These are phyloP conservation scores for Pulveroboletus sp. DNA, from an alignment of 768 basidiomycete genomes.

Conservation along the genomic window DNA sequence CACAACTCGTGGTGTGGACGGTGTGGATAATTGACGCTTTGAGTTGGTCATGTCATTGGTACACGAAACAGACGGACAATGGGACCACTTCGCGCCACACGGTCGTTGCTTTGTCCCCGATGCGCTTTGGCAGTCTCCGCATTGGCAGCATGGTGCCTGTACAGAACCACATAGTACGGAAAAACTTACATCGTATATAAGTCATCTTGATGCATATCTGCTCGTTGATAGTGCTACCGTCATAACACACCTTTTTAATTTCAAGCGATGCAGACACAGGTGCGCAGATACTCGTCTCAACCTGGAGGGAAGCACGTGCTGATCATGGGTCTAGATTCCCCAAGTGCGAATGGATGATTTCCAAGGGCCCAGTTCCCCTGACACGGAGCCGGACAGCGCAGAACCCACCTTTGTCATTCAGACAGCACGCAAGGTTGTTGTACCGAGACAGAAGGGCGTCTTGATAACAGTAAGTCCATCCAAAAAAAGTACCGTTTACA, in stretches of 20 bases:
- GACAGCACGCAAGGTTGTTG: conserved; percentile 18
- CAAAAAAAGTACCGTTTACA: background rate
- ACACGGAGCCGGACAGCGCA: conserved; percentile 1
- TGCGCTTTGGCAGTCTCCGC: conserved; percentile 13
- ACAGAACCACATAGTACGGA: background rate
- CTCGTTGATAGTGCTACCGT: conserved; percentile 13
- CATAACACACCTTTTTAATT: conserved; percentile 27
- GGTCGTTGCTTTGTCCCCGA: conserved; percentile 17
- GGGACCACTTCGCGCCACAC: conserved; percentile 12
- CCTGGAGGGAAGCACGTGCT: conserved; percentile 24
- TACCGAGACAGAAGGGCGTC: conserved; percentile 19
- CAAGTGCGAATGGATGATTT: conserved; percentile 11
- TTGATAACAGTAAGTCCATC: conserved; percentile 19
- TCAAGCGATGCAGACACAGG: conserved; percentile 19
- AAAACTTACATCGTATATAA: conserved; percentile 14
- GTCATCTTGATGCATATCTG: conserved; percentile 10
- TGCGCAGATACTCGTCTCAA: conserved; percentile 11
- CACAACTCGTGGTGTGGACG: conserved; percentile 25
- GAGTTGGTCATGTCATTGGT: conserved; percentile 16
- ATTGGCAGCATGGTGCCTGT: conserved; percentile 14
- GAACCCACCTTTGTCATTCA: conserved; percentile 23
- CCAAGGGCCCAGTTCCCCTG: conserved; percentile 1
- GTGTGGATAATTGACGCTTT: conserved; percentile 22
- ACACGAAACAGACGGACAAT: conserved; percentile 18
- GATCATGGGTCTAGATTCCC: conserved; percentile 20